Evolutionary conservation across 371 early-diverging fungal genomes (phyloP).

Genomic region (Lichtheimia ramosa): DNA sequence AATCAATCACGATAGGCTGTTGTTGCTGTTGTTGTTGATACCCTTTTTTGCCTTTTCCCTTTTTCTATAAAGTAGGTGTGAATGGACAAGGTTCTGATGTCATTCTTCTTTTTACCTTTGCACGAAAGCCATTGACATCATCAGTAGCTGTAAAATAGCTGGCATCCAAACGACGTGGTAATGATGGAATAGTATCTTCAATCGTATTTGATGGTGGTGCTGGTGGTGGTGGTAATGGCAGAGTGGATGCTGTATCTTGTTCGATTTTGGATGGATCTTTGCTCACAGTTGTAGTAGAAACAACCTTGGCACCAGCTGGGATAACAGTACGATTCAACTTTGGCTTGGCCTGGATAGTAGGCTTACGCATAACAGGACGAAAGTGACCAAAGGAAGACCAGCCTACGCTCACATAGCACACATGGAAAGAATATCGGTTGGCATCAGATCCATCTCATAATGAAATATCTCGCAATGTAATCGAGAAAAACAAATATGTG

Average conservation of each 20-base stretch:
- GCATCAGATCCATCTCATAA: background rate
- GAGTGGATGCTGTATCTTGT: background rate
- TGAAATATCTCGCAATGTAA: background rate
- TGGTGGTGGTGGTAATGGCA: background rate
- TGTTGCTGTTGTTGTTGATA: constrained; percentile 20
- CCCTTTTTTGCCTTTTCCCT: constrained; percentile 28
- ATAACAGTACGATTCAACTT: constrained; percentile 43
- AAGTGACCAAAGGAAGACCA: constrained; percentile 47
- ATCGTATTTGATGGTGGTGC: background rate
- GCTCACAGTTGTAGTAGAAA: constrained; percentile 34
- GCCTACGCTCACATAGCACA: constrained; percentile 17
- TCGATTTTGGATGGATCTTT: constrained; percentile 19
- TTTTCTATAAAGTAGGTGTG: background rate
- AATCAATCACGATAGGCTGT: constrained; percentile 35
- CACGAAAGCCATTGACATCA: constrained; percentile 40
- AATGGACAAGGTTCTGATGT: background rate
- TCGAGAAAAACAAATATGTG: background rate
- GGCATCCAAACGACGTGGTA: constrained; percentile 4
- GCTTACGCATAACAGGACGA: constrained; percentile 48
- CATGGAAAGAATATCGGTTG: background rate
- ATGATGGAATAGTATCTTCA: background rate
- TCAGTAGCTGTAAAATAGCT: constrained; percentile 27
- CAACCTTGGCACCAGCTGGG: constrained; percentile 42
- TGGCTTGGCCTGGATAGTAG: constrained; percentile 48
- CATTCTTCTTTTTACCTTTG: constrained; percentile 8